A percentile compares a stretch with the other conserved stretches of the same genome.
These are phyloP conservation scores for Neopestalotiopsis clavispora DNA, from an alignment of 2,329 filamentous ascomycete species.

Conservation along the genomic window DNA sequence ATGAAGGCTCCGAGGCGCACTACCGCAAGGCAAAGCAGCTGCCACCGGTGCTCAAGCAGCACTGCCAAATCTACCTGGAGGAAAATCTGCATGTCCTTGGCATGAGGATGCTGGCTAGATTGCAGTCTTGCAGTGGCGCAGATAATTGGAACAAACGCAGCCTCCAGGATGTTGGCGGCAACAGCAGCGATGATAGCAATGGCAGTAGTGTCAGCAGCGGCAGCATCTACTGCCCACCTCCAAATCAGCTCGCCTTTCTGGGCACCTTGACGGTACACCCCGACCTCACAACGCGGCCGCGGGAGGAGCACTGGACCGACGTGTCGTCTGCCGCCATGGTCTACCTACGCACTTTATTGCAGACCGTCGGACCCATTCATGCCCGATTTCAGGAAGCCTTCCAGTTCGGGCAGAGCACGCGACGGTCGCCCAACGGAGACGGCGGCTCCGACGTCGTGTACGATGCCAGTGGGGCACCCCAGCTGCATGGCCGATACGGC, in stretches of 20 bases:
- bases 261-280: constrained; percentile 85
- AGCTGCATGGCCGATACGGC: constrained; percentile 64
- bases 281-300: constrained; percentile 73
- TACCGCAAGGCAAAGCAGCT: constrained; percentile 63
- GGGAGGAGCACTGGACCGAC: constrained; percentile 62
- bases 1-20: constrained; percentile 23
- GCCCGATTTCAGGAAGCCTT: constrained; percentile 76
- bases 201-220: constrained; percentile 11
- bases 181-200: constrained; percentile 17
- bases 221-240: constrained; percentile 65
- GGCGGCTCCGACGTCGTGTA: constrained; percentile 59
- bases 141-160: neutral
- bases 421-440: constrained; percentile 38
- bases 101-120: constrained; percentile 66
- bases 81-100: constrained; percentile 70
- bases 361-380: constrained; percentile 70
- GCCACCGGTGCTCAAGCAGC: constrained; percentile 67
- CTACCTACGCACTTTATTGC: constrained; percentile 72
- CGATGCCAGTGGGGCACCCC: constrained; percentile 53
- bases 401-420: constrained; percentile 52
- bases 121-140: constrained; percentile 57
- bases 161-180: too few relatives aligned
- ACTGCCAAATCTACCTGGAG: constrained; percentile 75
- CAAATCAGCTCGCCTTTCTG: constrained; percentile 77
- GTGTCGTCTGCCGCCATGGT: constrained; percentile 70